Evolutionary conservation across 2,329 filamentous ascomycete genomes (phyloP).

Genomic region (Ambrosiella cleistominuta): DNA sequence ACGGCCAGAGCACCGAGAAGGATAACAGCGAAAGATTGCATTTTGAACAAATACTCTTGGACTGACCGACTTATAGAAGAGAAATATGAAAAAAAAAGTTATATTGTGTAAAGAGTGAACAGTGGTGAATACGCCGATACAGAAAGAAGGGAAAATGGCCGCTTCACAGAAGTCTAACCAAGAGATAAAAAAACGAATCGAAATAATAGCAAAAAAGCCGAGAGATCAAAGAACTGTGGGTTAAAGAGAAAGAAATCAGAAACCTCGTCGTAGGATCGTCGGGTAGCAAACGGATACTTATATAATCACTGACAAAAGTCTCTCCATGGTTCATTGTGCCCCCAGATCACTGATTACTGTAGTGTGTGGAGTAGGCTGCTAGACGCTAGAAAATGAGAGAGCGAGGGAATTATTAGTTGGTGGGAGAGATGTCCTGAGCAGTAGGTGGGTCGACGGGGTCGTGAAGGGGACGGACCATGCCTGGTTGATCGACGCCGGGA

Average conservation of each 20-base stretch:
- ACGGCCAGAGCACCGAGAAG: slow-evolving; percentile 5
- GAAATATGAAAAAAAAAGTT: not conserved
- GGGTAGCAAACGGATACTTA: too few relatives aligned
- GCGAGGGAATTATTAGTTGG: not conserved
- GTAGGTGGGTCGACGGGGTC: not conserved
- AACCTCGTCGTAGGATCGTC: too few relatives aligned
- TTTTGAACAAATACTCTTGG: not conserved
- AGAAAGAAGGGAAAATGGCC: slow-evolving; percentile 1
- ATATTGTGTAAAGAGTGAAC: not conserved
- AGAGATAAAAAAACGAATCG: not conserved
- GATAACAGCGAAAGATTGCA: slow-evolving; percentile 2
- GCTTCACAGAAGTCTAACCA: slow-evolving; percentile 7
- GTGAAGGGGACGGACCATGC: not conserved
- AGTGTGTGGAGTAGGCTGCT: not conserved
- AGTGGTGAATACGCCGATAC: not conserved
- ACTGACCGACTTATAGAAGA: not conserved
- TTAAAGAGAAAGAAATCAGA: too few relatives aligned
- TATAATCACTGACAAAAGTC: too few relatives aligned
- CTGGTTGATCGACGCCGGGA: slow-evolving; percentile 1
- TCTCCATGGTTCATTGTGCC: not conserved
- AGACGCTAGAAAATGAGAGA: not conserved
- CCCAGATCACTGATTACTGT: not conserved
- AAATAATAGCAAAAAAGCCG: not conserved
- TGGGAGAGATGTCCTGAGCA: not conserved
- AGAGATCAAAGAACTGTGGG: not conserved